Evolutionary conservation across 345 rosid genomes (phyloP).

Genomic region (Moricandia moricandioides): DNA sequence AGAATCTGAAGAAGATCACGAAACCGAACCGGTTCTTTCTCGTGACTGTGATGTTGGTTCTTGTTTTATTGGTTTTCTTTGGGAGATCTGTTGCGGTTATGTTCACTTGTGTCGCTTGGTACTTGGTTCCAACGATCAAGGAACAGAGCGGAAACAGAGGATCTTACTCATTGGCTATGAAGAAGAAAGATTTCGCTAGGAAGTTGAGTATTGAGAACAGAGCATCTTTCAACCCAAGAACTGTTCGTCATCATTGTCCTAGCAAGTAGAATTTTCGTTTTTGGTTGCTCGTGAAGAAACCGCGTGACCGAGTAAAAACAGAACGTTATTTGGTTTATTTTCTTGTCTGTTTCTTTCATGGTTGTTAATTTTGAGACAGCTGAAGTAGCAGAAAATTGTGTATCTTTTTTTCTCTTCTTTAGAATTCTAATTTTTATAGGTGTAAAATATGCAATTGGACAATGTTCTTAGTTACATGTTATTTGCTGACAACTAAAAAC

Average conservation of each 20-base stretch:
- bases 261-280: constrained; percentile 21
- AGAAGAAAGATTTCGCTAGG: constrained; percentile 50
- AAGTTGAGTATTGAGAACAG: constrained; percentile 40
- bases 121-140: constrained; percentile 48
- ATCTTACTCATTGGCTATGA: constrained; percentile 16
- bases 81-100: constrained; percentile 62
- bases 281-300: constrained; percentile 30
- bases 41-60: constrained; percentile 45
- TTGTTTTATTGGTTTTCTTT: constrained; percentile 53
- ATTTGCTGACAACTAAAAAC: neutral
- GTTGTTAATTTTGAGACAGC: constrained; percentile 31
- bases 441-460: neutral
- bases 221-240: constrained; percentile 39
- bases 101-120: constrained; percentile 67
- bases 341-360: constrained; percentile 11
- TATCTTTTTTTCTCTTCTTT: neutral
- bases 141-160: constrained; percentile 30
- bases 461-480: neutral
- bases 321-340: neutral
- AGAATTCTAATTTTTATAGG: neutral
- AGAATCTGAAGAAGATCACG: constrained; percentile 36
- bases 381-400: constrained; percentile 16
- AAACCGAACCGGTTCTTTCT: constrained; percentile 53
- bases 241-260: constrained; percentile 5
- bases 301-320: constrained; percentile 16